Conservation (phyloP, 129 eudicot species). For the Arctium minus region DNA sequence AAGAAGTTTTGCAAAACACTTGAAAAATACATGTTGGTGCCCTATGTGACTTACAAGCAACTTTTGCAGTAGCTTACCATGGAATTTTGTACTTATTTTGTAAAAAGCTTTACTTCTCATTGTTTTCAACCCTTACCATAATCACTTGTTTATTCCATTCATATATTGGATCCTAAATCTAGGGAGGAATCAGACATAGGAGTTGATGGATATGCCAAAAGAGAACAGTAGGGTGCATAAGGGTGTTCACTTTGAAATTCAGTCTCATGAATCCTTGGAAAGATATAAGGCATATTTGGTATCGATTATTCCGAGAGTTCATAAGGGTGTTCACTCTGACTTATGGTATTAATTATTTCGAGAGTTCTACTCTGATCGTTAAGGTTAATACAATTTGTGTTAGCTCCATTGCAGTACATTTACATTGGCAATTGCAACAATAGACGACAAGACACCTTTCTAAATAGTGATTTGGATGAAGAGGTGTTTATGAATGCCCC, state of each 20-base stretch:
- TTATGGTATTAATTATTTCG: too few relatives aligned
- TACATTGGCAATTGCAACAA: neutral
- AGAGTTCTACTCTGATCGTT: too few relatives aligned
- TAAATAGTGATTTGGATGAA: neutral
- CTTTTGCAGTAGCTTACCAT: neutral
- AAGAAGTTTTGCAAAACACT: neutral
- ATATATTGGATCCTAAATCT: neutral
- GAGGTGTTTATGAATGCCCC: neutral
- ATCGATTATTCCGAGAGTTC: neutral
- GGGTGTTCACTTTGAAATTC: neutral
- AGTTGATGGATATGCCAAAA: neutral
- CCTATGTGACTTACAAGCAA: neutral
- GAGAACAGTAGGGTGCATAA: neutral
- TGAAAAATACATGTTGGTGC: neutral
- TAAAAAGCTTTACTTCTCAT: neutral
- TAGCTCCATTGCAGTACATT: neutral
- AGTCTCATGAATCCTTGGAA: neutral
- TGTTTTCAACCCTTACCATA: neutral
- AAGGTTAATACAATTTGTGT: neutral
- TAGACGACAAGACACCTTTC: neutral
- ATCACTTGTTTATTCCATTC: neutral
- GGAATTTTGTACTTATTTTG: neutral
- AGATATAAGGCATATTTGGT: neutral
- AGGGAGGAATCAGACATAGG: neutral
- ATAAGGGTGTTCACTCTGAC: too few relatives aligned